These are phyloP conservation scores for Podospora tetraspora DNA, from an alignment of 495 filamentous ascomycete species.

Conservation along the genomic window DNA sequence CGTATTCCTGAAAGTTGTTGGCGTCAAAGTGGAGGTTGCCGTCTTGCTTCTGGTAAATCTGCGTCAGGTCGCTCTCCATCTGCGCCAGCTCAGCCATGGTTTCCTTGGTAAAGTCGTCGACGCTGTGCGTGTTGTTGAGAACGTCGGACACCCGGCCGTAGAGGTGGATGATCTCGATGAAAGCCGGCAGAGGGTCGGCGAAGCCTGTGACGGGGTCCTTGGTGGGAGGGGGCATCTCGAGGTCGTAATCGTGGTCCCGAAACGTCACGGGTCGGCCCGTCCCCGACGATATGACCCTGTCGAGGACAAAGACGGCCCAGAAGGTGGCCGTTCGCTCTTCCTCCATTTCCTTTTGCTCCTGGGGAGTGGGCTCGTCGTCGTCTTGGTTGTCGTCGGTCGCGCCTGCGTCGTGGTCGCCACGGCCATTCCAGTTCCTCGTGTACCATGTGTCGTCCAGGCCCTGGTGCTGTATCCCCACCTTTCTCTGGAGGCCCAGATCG, in stretches of 20 bases:
- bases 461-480: constrained; percentile 66
- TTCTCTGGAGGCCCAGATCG: constrained; percentile 74
- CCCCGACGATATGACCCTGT: constrained; percentile 78
- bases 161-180: constrained; percentile 76
- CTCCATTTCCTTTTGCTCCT: constrained; percentile 56
- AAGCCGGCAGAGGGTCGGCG: constrained; percentile 70
- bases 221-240: constrained; percentile 60
- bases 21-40: constrained; percentile 71
- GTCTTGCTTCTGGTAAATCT: constrained; percentile 71
- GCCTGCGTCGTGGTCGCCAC: constrained; percentile 26
- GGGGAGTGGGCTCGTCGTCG: constrained; percentile 44
- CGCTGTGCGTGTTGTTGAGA: constrained; percentile 74
- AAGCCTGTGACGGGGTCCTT: constrained; percentile 56
- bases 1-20: constrained; percentile 70
- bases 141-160: constrained; percentile 78
- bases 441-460: constrained; percentile 51
- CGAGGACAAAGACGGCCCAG: constrained; percentile 81
- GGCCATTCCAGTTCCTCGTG: constrained; percentile 35
- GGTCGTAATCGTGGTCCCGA: constrained; percentile 73
- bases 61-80: constrained; percentile 73
- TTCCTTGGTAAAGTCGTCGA: constrained; percentile 66
- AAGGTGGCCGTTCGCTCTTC: constrained; percentile 76
- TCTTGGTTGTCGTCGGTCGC: constrained; percentile 31
- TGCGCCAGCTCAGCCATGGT: constrained; percentile 60
- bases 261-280: constrained; percentile 76